Conservation (phyloP, 2,329 filamentous ascomycete genomes). For the Trichoderma endophyticum region DNA sequence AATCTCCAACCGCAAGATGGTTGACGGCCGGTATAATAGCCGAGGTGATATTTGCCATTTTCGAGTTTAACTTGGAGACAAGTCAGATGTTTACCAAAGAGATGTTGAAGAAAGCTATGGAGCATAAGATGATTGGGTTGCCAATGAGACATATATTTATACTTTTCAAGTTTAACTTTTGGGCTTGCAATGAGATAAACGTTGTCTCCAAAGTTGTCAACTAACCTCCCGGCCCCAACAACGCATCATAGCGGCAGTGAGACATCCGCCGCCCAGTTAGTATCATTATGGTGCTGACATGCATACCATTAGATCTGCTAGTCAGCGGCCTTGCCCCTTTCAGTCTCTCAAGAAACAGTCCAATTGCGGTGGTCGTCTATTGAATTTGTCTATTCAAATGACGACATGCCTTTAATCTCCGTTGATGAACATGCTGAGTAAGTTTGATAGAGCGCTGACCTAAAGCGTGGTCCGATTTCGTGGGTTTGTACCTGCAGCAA, state of each 20-base stretch:
- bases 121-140: background rate
- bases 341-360: background rate
- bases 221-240: background rate
- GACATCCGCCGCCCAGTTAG: background rate
- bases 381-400: background rate
- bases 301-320: background rate
- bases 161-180: background rate
- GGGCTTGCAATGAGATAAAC: background rate
- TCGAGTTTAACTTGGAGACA: background rate
- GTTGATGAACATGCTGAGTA: background rate
- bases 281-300: background rate
- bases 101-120: background rate
- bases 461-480: background rate
- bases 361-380: background rate
- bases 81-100: background rate
- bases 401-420: background rate
- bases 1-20: background rate
- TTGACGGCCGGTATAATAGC: background rate
- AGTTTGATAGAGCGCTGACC: no score
- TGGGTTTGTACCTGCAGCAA: background rate
- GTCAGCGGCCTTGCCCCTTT: background rate
- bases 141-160: background rate
- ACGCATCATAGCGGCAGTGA: background rate
- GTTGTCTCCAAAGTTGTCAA: background rate
- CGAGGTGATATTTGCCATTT: background rate